Evolutionary conservation across 2,329 filamentous ascomycete genomes (phyloP), one percentile per base, ranked within the genome.

Genomic region (Mariannaea sp.): DNA sequence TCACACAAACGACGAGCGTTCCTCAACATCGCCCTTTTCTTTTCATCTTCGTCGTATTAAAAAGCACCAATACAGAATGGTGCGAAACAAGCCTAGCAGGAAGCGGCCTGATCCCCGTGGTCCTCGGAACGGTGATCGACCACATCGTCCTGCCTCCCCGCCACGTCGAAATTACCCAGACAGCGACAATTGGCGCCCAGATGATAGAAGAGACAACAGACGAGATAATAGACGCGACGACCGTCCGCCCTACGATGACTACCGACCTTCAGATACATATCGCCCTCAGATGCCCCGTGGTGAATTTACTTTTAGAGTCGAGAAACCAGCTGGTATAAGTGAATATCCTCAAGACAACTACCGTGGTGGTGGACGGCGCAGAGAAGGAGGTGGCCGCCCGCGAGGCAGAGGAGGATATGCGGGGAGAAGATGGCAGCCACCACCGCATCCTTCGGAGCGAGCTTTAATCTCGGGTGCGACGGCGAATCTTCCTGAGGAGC

Each of bases 231-330:
- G 55, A n/a, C 58, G 67, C 19, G 47, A 58, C 20, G 64, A 62
- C 41, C 55, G 60, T 14, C 55, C 58, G 2, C 62, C 61, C 42
- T 60, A 57, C 36, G 60, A 68, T 40, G 60, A 67, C 14, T 58
- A 58, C 24, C 62, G 61, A 7, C 38, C 44, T 1, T 49, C 49
- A 3, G 67, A 70, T 45, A 70, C 66, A 7, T 70, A 72, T 24
- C 64, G 67, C 4, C 65, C 68, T 10, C 60, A 62, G 24, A 62
- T 68, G 12, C 75, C 74, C 1, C 74, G 73, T 42, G 68, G 80
- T 30, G 80, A 84, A 44, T 85, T 85, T 62, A 80, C 78, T 1
- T 85, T 85, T 53, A 78, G 79, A 6, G 70, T 78, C 35, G 76
- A 82, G 9, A 79, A 79, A 44, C 81, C 82, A 3, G 59, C 75